Conservation (phyloP, 495 filamentous ascomycete species). For the Bathelium albidoporum region DNA sequence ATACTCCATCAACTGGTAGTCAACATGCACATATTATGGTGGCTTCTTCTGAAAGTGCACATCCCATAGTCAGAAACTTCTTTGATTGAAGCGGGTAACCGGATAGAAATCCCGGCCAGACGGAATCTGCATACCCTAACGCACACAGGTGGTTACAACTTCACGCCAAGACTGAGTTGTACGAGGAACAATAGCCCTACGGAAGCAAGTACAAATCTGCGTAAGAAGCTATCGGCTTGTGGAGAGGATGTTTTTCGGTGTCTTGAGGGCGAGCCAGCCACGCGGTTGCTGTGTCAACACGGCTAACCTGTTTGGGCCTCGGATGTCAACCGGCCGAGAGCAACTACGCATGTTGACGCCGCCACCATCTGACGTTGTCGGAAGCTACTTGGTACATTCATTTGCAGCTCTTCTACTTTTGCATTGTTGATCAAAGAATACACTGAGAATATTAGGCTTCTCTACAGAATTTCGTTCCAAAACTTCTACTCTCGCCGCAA, state of each 20-base stretch:
- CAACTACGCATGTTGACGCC: neutral
- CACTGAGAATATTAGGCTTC: neutral
- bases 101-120: too few species aligned
- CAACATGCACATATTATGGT: too few species aligned
- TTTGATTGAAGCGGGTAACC: too few species aligned
- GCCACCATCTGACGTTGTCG: neutral
- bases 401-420: neutral
- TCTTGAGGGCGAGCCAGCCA: neutral
- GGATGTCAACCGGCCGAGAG: neutral
- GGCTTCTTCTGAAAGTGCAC: too few species aligned
- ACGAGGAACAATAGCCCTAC: too few species aligned
- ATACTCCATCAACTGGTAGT: too few species aligned
- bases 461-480: neutral
- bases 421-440: neutral
- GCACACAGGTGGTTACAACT: too few species aligned
- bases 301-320: neutral
- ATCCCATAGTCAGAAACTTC: too few species aligned
- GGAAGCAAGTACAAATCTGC: too few species aligned
- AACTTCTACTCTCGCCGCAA: constrained; percentile 16
- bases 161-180: too few species aligned
- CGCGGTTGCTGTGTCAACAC: neutral
- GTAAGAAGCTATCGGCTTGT: too few species aligned
- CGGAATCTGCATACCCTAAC: too few species aligned
- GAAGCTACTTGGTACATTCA: constrained; percentile 2
- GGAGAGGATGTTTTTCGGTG: neutral